Percentiles rank a stretch among this genome's conserved stretches.
Evolutionary conservation across 768 basidiomycete genomes (phyloP).

Genomic region (Pleurotus sapidus): DNA sequence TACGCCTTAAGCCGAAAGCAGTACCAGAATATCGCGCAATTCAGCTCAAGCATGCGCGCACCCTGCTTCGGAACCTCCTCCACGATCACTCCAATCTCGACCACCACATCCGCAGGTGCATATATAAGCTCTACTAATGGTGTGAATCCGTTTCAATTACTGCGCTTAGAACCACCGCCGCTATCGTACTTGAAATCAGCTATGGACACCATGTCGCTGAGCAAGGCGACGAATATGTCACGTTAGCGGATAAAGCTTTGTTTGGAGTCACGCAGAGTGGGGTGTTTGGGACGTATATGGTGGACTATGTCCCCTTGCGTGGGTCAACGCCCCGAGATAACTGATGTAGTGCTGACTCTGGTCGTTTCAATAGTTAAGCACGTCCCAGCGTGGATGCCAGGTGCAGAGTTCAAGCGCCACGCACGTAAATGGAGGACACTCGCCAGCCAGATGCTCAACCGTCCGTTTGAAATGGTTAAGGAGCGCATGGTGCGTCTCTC

Average conservation of each 20-base stretch:
- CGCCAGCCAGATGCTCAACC: slow-evolving; percentile 35
- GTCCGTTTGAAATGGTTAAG: slow-evolving; percentile 41
- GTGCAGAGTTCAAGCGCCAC: slow-evolving; percentile 46
- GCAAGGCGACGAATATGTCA: slow-evolving; percentile 4
- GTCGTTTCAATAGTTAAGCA: slow-evolving; percentile 26
- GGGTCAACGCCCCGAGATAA: slow-evolving; percentile 26
- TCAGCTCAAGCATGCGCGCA: slow-evolving; percentile 25
- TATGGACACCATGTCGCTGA: slow-evolving; percentile 44
- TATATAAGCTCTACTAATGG: too few relatives aligned
- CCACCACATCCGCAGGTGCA: slow-evolving; percentile 39
- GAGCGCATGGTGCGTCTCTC: slow-evolving; percentile 40
- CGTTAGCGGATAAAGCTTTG: not conserved
- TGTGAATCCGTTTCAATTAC: too few relatives aligned
- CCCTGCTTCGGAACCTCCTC: slow-evolving; percentile 29
- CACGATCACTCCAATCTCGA: not conserved
- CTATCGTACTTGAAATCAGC: slow-evolving; percentile 50
- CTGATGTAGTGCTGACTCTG: too few relatives aligned
- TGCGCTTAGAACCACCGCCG: slow-evolving; percentile 40
- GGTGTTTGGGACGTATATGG: slow-evolving; percentile 1
- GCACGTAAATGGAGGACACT: slow-evolving; percentile 39
- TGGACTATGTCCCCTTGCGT: slow-evolving; percentile 41
- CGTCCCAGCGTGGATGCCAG: slow-evolving; percentile 58
- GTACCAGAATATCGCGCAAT: slow-evolving; percentile 23
- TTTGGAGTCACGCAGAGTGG: not conserved
- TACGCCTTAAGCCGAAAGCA: slow-evolving; percentile 2